Percentiles rank a stretch among this genome's conserved stretches.
phyloP scores from a whole-genome alignment of 257 asterid species.

The Euphrasia confusa region DNA sequence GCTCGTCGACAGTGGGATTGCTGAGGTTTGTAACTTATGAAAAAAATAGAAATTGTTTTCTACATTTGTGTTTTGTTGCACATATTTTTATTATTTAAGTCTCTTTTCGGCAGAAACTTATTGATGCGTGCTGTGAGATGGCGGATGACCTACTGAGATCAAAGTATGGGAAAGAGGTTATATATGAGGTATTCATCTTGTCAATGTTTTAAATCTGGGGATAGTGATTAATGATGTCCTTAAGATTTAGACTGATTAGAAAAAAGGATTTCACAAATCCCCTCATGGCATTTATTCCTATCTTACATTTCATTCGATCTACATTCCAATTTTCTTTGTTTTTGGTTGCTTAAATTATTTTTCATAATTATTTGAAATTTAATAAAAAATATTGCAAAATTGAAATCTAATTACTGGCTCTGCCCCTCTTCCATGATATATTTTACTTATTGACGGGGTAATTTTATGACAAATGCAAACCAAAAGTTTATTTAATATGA shows the following conservation, averaged over 20 bases:
- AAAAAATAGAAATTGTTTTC: constrained; percentile 2
- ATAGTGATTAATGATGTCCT: not conserved
- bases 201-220: not conserved
- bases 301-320: no score
- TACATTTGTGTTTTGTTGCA: not conserved
- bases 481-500: not conserved
- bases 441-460: not conserved
- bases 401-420: not conserved
- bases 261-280: not conserved
- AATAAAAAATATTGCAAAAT: not conserved
- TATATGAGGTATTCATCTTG: constrained; percentile 63
- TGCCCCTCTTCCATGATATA: no score
- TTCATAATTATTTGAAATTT: no score
- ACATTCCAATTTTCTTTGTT: no score
- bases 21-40: constrained; percentile 52
- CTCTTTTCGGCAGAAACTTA: constrained; percentile 59
- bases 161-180: constrained; percentile 72
- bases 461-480: not conserved
- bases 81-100: not conserved
- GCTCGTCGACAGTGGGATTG: constrained; percentile 76
- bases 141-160: constrained; percentile 57
- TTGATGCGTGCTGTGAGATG: constrained; percentile 62
- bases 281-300: not conserved
- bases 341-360: no score
- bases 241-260: not conserved